Evolutionary conservation across 805 yeast species (phyloP), one percentile per base, ranked within the genome.

Genomic region (Hanseniaspora clermontiae): DNA sequence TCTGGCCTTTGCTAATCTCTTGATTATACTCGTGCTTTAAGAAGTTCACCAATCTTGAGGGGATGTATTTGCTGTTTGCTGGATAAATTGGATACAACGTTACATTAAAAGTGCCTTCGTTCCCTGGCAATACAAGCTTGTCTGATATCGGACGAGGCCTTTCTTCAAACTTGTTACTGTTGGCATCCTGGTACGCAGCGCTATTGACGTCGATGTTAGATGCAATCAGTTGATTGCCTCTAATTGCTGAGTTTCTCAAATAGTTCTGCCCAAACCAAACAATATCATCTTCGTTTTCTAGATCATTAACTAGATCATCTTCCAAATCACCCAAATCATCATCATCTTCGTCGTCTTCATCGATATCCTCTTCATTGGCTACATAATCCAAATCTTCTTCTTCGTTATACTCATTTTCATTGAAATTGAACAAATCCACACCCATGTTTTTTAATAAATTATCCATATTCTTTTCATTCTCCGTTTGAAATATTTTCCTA

Each of bases 51-150:
- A 91, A 72, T 0, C 88, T 91, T 1, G 80, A 78, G 0, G 97
- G 97, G 12, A 91, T 72, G 42, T 64, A 58, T n/a, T 64, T 65
- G 57, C 82, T 81, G 29, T 76, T 76, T 0, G 82, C 74, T 32
- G 80, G 77, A 58, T 80, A 76, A 14, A 91, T 78, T 4, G 98
- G 97, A 65, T 87, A 88, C 58, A 93, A 83, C 3, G 97, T 90
- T 1, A 97, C 97, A 0, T 90, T 81, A 1, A 97, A 89, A 61
- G 87, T 93, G 17, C 91, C 88, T 68, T 90, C 96, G 64, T 86
- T 84, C 31, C 89, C 73, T 12, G 88, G 70, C 1, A 88, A 87
- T 1, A 95, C 87, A 62, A 83, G 81, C 7, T 93, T 80, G 60
- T 78, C 80, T 4, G 63, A 59, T 27, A 66, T 51, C 3, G 39